Base-by-base conservation (phyloP, 139 green algal genomes). In the Chlamydomonas sp. region DNA sequence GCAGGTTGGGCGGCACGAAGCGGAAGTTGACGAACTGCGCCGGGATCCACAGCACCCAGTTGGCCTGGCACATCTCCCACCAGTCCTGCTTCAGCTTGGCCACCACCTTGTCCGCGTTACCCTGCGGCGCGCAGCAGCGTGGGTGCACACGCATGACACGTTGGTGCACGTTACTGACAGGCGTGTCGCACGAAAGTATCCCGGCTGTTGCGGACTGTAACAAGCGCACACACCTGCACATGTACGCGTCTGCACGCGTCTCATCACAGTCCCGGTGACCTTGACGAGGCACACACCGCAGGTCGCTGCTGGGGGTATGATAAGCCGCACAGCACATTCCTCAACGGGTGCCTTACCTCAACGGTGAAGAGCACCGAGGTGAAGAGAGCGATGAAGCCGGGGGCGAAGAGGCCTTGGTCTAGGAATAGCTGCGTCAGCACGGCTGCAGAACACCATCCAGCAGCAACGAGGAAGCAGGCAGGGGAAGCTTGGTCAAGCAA, bases 401-500 rank as follows among this genome's bases (percentile, higher is more conserved):
- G 98, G 0, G 98, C 97, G 89, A 98, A 99, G 4, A 96, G 78
- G 15, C 97, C 81, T 92, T 99, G 97, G 90, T 99, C 97, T 63
- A 97, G 80, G 0, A 83, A 89, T 63, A 97, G 82, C 4, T 94
- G 91, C 7, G 91, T 57, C 2, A 96, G 0, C 2, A 91, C 91
- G 18, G 91, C 94, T 90, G 80, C 77, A 49, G 31, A 49, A 49
- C 31, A 49, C 31, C 31, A 49, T 49, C 31, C 31, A 49, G 31
- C 31, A 49, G 31, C 31, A 49, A 49, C 31, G 31, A 49, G 31
- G 31, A 49, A 49, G 31, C 31, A 49, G 31, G 31, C 31, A 49
- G 31, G 31, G 31, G 31, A 49, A 49, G 31, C 31, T 49, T 49
- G 31, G 31, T 49, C 31, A 49, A 49, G 31, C 31, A 49, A 49